phyloP scores from a whole-genome alignment of 2,329 filamentous ascomycete species.

The Neofusicoccum parvum region DNA sequence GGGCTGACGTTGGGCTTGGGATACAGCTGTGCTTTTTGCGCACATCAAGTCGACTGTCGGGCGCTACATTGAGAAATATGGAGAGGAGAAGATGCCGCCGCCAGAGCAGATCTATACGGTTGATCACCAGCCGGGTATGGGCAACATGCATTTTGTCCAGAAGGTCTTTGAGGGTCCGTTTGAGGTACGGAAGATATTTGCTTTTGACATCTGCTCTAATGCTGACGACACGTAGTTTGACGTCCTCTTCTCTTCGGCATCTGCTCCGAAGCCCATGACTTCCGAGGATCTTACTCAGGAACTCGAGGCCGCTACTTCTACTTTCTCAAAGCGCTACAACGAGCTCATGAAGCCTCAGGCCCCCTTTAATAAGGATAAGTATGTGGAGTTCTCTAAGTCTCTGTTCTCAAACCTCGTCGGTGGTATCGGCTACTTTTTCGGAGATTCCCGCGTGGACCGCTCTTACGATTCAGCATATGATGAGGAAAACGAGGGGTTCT shows the following conservation, averaged over 20 bases:
- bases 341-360: constrained; percentile 71
- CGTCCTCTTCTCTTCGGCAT: constrained; percentile 81
- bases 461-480: constrained; percentile 93
- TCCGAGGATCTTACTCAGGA: constrained; percentile 68
- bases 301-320: constrained; percentile 65
- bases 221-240: constrained; percentile 68
- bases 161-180: constrained; percentile 90
- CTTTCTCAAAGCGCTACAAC: constrained; percentile 75
- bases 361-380: constrained; percentile 74
- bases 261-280: constrained; percentile 57
- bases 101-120: constrained; percentile 86
- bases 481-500: constrained; percentile 93
- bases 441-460: constrained; percentile 83
- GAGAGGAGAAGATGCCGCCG: constrained; percentile 70
- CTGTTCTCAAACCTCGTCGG: constrained; percentile 94
- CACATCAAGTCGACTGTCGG: constrained; percentile 67
- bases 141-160: constrained; percentile 86
- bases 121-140: constrained; percentile 65
- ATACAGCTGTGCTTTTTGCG: constrained; percentile 59
- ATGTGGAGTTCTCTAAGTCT: constrained; percentile 78
- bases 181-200: constrained; percentile 48
- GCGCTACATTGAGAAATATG: constrained; percentile 59
- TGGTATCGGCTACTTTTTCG: constrained; percentile 94
- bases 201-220: not conserved
- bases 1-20: not conserved